phyloP scores from a whole-genome alignment of 2,329 filamentous ascomycete genomes.

The Albophoma yamanashiensis region DNA sequence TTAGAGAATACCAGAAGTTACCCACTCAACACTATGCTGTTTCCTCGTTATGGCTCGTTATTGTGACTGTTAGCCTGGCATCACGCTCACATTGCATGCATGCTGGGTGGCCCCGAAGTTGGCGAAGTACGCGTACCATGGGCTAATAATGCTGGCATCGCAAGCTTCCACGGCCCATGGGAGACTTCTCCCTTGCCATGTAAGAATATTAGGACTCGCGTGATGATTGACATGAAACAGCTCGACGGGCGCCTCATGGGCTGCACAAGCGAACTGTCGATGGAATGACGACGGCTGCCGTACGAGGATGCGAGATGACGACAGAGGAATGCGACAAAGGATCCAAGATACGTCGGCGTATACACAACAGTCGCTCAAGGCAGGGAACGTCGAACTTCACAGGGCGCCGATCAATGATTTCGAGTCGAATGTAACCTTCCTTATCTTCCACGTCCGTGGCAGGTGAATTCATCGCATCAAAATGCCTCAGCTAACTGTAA shows the following conservation, averaged over 20 bases:
- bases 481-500: background rate
- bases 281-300: background rate
- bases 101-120: background rate
- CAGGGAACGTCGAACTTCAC: too few relatives aligned
- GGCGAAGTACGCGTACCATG: background rate
- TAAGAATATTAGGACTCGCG: too few relatives aligned
- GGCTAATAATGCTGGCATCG: too few relatives aligned
- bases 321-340: background rate
- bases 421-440: background rate
- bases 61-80: background rate
- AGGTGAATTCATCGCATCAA: background rate
- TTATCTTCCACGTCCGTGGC: background rate
- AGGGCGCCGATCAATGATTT: too few relatives aligned
- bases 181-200: too few relatives aligned
- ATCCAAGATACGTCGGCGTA: background rate
- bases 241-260: too few relatives aligned
- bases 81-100: background rate
- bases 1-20: slow-evolving; percentile 54
- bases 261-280: background rate
- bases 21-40: slow-evolving; percentile 36
- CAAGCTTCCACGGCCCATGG: too few relatives aligned
- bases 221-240: too few relatives aligned
- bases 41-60: too few relatives aligned
- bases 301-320: background rate
- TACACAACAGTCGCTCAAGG: background rate